These are phyloP conservation scores for Tylopilus orsonianus DNA, from an alignment of 1,284 basidiomycete species.

Conservation along the genomic window DNA sequence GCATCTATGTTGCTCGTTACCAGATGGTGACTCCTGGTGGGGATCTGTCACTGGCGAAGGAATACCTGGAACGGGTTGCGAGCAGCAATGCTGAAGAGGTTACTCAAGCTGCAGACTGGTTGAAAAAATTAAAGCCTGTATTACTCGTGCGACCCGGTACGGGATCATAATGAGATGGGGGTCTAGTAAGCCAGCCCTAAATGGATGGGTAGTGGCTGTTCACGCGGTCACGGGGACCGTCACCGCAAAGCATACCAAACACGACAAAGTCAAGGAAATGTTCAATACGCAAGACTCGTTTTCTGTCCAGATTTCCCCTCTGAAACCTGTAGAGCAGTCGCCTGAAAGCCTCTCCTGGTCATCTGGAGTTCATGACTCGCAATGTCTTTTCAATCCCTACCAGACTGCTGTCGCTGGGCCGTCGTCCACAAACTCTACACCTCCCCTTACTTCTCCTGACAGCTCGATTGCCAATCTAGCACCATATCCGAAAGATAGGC, in stretches of 20 bases:
- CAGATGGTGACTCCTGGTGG: slow-evolving; percentile 62
- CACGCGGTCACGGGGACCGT: slow-evolving; percentile 45
- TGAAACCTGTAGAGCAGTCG: slow-evolving; percentile 18
- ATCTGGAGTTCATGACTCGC: slow-evolving; percentile 6
- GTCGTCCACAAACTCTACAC: slow-evolving; percentile 27
- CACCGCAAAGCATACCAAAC: slow-evolving; percentile 48
- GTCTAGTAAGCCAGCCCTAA: slow-evolving; percentile 39
- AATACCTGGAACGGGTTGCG: slow-evolving; percentile 72
- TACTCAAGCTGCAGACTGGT: slow-evolving; percentile 57
- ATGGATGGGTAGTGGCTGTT: slow-evolving; percentile 23
- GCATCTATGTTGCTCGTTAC: slow-evolving; percentile 77
- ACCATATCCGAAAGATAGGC: slow-evolving; percentile 24
- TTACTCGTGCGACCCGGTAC: slow-evolving; percentile 23
- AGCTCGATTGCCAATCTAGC: slow-evolving; percentile 12
- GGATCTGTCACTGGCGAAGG: slow-evolving; percentile 59
- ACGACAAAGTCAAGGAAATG: slow-evolving; percentile 59
- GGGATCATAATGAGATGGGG: not conserved
- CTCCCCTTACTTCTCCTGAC: slow-evolving; percentile 5
- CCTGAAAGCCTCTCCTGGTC: slow-evolving; percentile 3
- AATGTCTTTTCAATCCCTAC: slow-evolving; percentile 21
- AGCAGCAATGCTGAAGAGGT: slow-evolving; percentile 78
- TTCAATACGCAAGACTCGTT: slow-evolving; percentile 46
- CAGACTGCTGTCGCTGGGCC: slow-evolving; percentile 33
- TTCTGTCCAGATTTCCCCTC: slow-evolving; percentile 34
- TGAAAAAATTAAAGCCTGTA: slow-evolving; percentile 53